A percentile compares a stretch with the other conserved stretches of the same genome.
Evolutionary conservation across 1,284 basidiomycete species (phyloP).

Genomic region (Pseudozyma tsukubaensis): DNA sequence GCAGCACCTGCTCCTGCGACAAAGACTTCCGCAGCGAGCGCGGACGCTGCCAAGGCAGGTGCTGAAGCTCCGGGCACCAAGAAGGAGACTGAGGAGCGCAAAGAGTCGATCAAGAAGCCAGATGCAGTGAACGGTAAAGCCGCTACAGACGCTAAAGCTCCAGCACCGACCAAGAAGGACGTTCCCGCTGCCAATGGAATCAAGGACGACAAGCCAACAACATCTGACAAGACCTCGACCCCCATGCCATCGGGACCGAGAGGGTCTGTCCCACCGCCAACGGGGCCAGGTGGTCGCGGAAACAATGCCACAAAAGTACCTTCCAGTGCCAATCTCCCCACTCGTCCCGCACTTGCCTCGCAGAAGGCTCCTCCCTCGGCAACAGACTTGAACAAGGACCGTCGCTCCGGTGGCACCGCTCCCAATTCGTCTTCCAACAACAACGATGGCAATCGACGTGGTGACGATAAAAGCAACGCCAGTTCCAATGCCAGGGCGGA

Average conservation of each 20-base stretch:
- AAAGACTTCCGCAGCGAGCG: not conserved
- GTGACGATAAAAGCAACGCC: conserved; percentile 11
- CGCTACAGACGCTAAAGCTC: not conserved
- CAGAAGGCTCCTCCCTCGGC: conserved; percentile 19
- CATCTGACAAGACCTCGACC: conserved; percentile 8
- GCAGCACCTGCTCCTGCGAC: not conserved
- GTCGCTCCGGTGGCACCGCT: conserved; percentile 9
- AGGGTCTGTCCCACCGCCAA: conserved; percentile 5
- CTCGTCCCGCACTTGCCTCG: conserved; percentile 21
- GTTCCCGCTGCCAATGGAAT: conserved; percentile 11
- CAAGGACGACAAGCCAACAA: conserved; percentile 4
- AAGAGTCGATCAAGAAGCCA: conserved; percentile 6
- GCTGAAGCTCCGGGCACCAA: conserved; percentile 2
- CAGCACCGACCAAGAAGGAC: conserved; percentile 6
- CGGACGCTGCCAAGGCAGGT: conserved; percentile 3
- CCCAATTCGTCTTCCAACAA: not conserved
- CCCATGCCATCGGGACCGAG: conserved; percentile 12
- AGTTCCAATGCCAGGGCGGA: conserved; percentile 3
- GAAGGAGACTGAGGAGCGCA: conserved; percentile 8
- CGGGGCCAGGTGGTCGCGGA: conserved; percentile 19
- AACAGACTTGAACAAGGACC: conserved; percentile 6
- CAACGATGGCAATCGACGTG: conserved; percentile 16
- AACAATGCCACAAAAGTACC: conserved; percentile 22
- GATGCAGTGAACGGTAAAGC: conserved; percentile 1
- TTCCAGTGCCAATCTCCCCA: conserved; percentile 33